phyloP scores from a whole-genome alignment of 495 filamentous ascomycete species.

The Aspergillus funiculosus region DNA sequence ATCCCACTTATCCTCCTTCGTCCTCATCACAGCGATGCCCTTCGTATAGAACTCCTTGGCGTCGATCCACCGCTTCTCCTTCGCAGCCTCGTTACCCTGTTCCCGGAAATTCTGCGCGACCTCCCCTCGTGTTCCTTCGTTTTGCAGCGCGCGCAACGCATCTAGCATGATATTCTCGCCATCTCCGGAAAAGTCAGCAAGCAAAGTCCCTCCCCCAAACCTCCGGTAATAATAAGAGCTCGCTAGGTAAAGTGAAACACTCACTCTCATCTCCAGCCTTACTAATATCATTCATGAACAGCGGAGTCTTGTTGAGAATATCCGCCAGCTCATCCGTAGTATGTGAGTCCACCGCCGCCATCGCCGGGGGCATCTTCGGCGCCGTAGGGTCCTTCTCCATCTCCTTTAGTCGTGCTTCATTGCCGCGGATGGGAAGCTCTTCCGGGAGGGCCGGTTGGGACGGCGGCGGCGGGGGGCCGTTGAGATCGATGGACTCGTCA shows the following conservation, averaged over 20 bases:
- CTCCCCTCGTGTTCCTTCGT: constrained; percentile 84
- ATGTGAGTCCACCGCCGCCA: constrained; percentile 55
- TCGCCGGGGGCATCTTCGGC: constrained; percentile 49
- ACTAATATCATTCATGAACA: constrained; percentile 93
- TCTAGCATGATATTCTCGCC: constrained; percentile 72
- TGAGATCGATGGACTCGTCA: constrained; percentile 40
- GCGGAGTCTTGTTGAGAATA: constrained; percentile 72
- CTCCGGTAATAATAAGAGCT: no score
- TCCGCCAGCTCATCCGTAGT: constrained; percentile 64
- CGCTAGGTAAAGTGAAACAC: no score
- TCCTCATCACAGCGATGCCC: constrained; percentile 60
- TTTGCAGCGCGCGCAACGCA: constrained; percentile 81
- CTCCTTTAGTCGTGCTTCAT: constrained; percentile 34
- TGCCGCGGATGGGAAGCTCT: constrained; percentile 41
- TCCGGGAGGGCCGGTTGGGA: constrained; percentile 22
- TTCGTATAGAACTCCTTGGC: constrained; percentile 90
- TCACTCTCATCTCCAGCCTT: constrained; percentile 54
- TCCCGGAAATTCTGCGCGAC: constrained; percentile 73
- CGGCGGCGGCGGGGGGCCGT: constrained; percentile 14
- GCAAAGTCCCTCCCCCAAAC: constrained; percentile 3
- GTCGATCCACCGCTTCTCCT: constrained; percentile 66
- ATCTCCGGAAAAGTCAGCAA: constrained; percentile 27
- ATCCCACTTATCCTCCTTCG: constrained; percentile 50
- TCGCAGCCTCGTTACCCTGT: constrained; percentile 84
- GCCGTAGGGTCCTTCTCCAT: constrained; percentile 28